phyloP scores from a whole-genome alignment of 2,329 filamentous ascomycete species.

The Diplodia intermedia region DNA sequence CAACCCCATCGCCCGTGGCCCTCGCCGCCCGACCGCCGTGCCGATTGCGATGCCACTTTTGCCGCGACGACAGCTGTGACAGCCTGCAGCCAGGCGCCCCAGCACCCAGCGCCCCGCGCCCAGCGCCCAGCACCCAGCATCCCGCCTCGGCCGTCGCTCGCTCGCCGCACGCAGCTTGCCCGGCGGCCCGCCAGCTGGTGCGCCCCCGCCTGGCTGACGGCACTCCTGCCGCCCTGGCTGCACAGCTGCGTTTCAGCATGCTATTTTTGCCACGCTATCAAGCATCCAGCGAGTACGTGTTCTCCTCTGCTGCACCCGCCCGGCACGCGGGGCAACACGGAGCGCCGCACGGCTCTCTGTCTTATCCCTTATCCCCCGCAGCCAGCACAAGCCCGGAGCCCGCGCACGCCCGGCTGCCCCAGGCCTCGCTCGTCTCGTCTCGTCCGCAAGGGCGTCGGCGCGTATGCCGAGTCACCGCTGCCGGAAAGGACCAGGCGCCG shows the following conservation, averaged over 20 bases:
- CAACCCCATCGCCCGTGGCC: too few relatives aligned
- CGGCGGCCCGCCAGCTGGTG: not conserved
- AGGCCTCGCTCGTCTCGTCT: not conserved
- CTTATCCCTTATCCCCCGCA: constrained; percentile 30
- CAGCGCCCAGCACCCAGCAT: too few relatives aligned
- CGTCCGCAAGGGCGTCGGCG: constrained; percentile 8
- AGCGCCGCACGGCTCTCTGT: constrained; percentile 26
- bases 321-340: constrained; percentile 17
- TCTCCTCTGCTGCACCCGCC: constrained; percentile 13
- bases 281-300: constrained; percentile 10
- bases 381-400: constrained; percentile 24
- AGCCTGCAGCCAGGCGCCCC: not conserved
- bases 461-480: constrained; percentile 1
- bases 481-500: constrained; percentile 5
- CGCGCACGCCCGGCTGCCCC: not conserved
- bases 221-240: constrained; percentile 15
- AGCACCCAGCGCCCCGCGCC: too few relatives aligned
- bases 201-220: constrained; percentile 14
- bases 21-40: constrained; percentile 6
- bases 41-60: constrained; percentile 3
- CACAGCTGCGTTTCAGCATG: constrained; percentile 1
- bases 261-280: constrained; percentile 32
- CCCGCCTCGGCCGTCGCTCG: constrained; percentile 22
- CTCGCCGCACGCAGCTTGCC: constrained; percentile 5
- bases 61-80: not conserved